Percentiles rank a stretch among this genome's conserved stretches.
These are phyloP conservation scores for grape (Vitis vinifera) DNA, from an alignment of 164 flowering plant species.

Conservation along the genomic window ASM3070453v1 NC_081809.1:4056501-4057000, in stretches of 20 bases:
- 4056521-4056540: conserved; percentile 24
- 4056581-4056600: conserved; percentile 16
- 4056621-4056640: conserved; percentile 28
- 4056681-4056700: too few relatives aligned
- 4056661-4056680: conserved; percentile 18
- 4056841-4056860: conserved; percentile 13
- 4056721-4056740: neutral
- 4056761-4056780: neutral
- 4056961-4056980: too few relatives aligned
- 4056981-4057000: too few relatives aligned
- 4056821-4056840: conserved; percentile 36
- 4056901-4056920: conserved; percentile 11
- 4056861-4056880: conserved; percentile 30
- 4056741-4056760: too few relatives aligned
- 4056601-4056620: conserved; percentile 24
- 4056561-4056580: conserved; percentile 23
- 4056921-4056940: conserved; percentile 20
- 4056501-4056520: conserved; percentile 8
- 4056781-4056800: conserved; percentile 12
- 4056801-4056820: conserved; percentile 36
- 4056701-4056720: neutral
- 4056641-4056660: conserved; percentile 31
- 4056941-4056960: conserved; percentile 36
- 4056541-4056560: conserved; percentile 21
- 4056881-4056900: conserved; percentile 17